These are phyloP conservation scores for Capsella bursapastoris DNA, from an alignment of 345 rosid genomes.

Conservation along the genomic window DNA sequence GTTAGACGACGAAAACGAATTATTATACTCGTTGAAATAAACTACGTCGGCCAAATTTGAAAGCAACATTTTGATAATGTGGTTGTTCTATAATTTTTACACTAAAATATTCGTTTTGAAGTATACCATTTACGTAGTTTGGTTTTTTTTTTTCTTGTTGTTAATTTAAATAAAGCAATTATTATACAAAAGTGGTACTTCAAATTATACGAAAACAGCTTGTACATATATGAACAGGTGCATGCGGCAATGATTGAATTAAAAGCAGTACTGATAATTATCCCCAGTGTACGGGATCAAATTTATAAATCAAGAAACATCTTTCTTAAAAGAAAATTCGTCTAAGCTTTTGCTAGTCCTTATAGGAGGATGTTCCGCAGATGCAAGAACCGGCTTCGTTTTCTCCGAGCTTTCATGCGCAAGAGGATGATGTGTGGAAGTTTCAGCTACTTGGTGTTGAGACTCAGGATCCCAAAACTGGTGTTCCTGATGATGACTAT, in stretches of 20 bases:
- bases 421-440: slow-evolving; percentile 41
- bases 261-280: neutral
- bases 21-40: neutral
- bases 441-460: slow-evolving; percentile 41
- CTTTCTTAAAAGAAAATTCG: slow-evolving; percentile 47
- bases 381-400: slow-evolving; percentile 31
- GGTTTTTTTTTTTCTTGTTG: too few relatives aligned
- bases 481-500: slow-evolving; percentile 13
- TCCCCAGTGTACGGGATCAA: too few relatives aligned
- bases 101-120: too few relatives aligned
- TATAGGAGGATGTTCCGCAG: slow-evolving; percentile 43
- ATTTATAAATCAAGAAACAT: slow-evolving; percentile 5
- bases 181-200: neutral
- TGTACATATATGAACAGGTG: neutral
- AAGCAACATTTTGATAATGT: too few relatives aligned
- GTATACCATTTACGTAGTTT: too few relatives aligned
- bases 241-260: slow-evolving; percentile 14
- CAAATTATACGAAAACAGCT: neutral
- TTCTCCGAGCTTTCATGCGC: slow-evolving; percentile 28
- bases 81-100: too few relatives aligned
- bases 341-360: slow-evolving; percentile 32
- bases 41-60: too few relatives aligned
- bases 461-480: slow-evolving; percentile 63
- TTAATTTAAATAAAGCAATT: too few relatives aligned
- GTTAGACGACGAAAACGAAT: neutral